Base-by-base conservation (phyloP, 176 grass and related monocot genomes). In the Microstegium vimineum region DNA sequence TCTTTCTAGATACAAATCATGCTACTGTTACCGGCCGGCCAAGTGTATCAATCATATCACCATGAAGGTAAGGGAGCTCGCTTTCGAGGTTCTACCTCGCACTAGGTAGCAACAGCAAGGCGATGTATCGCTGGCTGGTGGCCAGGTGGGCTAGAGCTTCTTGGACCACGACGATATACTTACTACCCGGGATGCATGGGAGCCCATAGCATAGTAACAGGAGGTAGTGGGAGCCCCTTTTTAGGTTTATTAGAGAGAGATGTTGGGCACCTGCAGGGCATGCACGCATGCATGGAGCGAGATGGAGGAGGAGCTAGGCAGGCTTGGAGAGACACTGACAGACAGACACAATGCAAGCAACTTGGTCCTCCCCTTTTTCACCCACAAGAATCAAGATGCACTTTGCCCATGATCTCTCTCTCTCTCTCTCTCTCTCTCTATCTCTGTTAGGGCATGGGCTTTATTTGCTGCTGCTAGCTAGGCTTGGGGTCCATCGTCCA, bases 51-150 rank as follows among this genome's bases (percentile, higher is more conserved):
- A 59, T 59, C 54, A 59, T 59, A 59, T 59, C 54, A 59, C 54
- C 54, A 70, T 66, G 63, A 66, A 66, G 68, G 68, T 8, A 71
- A 61, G 18, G 1, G 2, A n/a, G 68, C 23, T 27, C 2, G 67
- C 37, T 71, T 42, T 71, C 12, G 52, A 56, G 80, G 69, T 73
- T 82, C 52, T 51, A 47, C 59, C 73, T 36, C 35, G 49, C 83
- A 61, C 74, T 85, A 77, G 46, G 4, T 25, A 77, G 62, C 82
- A 84, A 84, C 57, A 69, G 82, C 35, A 60, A 84, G 34, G 35
- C n/a, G 26, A 74, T 67, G 61, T 28, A 45, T 71, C 38, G 45
- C 28, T 43, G 34, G 35, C 30, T 71, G 63, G 73, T 70, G 74
- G 13, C 27, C 64, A 60, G 82, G 83, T 62, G 52, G 49, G 38